Conservation (phyloP, 2,329 filamentous ascomycete genomes). For the Colletotrichum sp. region DNA sequence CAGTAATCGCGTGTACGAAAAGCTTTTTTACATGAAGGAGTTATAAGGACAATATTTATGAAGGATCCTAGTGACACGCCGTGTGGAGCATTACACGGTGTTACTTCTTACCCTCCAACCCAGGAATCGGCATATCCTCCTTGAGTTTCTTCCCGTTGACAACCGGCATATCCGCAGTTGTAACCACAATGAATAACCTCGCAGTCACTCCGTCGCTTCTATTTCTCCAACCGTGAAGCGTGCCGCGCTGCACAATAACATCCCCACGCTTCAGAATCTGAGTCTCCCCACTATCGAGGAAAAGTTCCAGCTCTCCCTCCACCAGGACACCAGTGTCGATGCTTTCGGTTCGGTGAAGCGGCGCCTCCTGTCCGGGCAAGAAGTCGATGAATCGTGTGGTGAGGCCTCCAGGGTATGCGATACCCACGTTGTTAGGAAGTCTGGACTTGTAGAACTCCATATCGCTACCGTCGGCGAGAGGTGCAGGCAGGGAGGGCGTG, state of each 20-base stretch:
- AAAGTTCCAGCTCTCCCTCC: conserved; percentile 57
- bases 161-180: neutral
- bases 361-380: conserved; percentile 43
- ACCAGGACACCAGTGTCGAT: conserved; percentile 61
- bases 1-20: too few relatives aligned
- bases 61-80: neutral
- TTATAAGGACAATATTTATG: neutral
- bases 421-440: conserved; percentile 26
- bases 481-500: conserved; percentile 26
- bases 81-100: neutral
- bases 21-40: too few relatives aligned
- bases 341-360: conserved; percentile 57
- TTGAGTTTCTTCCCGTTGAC: neutral
- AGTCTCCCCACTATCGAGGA: conserved; percentile 56
- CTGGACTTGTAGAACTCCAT: conserved; percentile 26
- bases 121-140: neutral
- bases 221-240: conserved; percentile 60
- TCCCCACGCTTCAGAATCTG: conserved; percentile 53
- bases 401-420: conserved; percentile 39
- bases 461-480: conserved; percentile 24
- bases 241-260: conserved; percentile 59
- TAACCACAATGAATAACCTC: conserved; percentile 34
- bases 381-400: conserved; percentile 51
- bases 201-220: conserved; percentile 44
- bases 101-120: neutral